phyloP scores from a whole-genome alignment of 345 rosid genomes.

The Hypericum perforatum region DNA sequence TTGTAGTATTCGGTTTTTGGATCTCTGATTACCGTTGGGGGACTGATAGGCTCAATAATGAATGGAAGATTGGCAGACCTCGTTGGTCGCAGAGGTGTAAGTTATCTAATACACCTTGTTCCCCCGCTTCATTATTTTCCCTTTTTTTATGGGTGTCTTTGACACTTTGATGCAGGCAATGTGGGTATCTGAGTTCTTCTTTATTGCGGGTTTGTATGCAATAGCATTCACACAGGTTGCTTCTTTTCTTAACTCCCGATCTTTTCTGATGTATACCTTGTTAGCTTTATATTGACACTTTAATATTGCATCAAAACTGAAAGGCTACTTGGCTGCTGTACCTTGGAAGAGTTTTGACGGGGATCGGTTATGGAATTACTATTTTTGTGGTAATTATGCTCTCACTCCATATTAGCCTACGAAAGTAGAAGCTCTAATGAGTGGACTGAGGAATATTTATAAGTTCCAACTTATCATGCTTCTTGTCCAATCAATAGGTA shows the following conservation, averaged over 20 bases:
- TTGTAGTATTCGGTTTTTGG: background rate
- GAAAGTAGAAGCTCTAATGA: too few species aligned
- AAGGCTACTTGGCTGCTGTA: background rate
- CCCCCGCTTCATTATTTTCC: background rate
- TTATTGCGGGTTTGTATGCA: background rate
- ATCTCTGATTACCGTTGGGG: background rate
- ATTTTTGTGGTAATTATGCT: background rate
- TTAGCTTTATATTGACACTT: background rate
- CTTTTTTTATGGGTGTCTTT: background rate
- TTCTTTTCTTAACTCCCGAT: background rate
- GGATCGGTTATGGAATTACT: background rate
- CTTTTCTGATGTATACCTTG: background rate
- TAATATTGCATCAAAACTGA: background rate
- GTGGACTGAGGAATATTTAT: too few species aligned
- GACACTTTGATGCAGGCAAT: background rate
- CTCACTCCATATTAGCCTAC: too few species aligned
- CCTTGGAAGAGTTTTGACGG: background rate
- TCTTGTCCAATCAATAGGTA: too few species aligned
- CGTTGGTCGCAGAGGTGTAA: background rate
- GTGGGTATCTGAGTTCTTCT: background rate
- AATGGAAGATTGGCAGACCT: background rate
- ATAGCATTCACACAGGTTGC: background rate
- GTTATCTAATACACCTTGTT: background rate
- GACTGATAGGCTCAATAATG: background rate
- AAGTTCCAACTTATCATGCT: too few species aligned